Evolutionary conservation across 768 basidiomycete species (phyloP).

Genomic region (Leccinum truebloodii): DNA sequence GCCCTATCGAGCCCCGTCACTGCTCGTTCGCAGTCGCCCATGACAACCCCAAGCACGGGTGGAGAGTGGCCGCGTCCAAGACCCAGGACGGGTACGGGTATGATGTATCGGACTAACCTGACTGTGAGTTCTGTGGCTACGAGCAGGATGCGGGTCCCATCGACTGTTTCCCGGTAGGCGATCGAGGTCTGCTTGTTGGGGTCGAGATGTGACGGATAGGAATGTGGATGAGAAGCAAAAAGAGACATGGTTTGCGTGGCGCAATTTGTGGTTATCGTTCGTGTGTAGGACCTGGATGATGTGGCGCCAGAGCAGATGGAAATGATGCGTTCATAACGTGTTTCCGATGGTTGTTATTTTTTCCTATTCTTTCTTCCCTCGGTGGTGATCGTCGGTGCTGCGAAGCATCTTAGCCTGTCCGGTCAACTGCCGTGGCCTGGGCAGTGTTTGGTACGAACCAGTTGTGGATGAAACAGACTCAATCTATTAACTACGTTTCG

Average conservation of each 20-base stretch:
- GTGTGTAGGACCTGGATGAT: slow-evolving; percentile 10
- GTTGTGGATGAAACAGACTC: background rate
- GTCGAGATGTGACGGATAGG: background rate
- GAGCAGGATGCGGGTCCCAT: slow-evolving; percentile 41
- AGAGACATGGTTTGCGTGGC: slow-evolving; percentile 1
- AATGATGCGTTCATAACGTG: slow-evolving; percentile 9
- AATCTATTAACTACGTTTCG: slow-evolving; percentile 4
- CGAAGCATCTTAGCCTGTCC: too few species aligned
- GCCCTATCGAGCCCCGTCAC: slow-evolving; percentile 12
- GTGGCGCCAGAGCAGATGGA: slow-evolving; percentile 8
- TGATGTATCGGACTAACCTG: slow-evolving; percentile 53
- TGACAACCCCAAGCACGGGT: slow-evolving; percentile 14
- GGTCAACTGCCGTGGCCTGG: background rate
- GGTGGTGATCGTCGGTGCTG: background rate
- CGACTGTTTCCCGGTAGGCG: slow-evolving; percentile 19
- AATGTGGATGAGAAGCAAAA: slow-evolving; percentile 3
- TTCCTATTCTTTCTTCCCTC: slow-evolving; percentile 3
- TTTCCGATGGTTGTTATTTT: slow-evolving; percentile 9
- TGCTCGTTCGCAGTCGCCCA: slow-evolving; percentile 22
- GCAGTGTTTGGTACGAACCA: slow-evolving; percentile 17
- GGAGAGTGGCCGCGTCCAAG: slow-evolving; percentile 39
- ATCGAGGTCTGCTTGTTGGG: slow-evolving; percentile 1
- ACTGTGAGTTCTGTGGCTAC: slow-evolving; percentile 26
- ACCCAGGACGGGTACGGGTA: slow-evolving; percentile 69
- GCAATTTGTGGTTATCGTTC: slow-evolving; percentile 13